Evolutionary conservation across 345 rosid genomes (phyloP).

Genomic region (Eucalyptus curtisii): DNA sequence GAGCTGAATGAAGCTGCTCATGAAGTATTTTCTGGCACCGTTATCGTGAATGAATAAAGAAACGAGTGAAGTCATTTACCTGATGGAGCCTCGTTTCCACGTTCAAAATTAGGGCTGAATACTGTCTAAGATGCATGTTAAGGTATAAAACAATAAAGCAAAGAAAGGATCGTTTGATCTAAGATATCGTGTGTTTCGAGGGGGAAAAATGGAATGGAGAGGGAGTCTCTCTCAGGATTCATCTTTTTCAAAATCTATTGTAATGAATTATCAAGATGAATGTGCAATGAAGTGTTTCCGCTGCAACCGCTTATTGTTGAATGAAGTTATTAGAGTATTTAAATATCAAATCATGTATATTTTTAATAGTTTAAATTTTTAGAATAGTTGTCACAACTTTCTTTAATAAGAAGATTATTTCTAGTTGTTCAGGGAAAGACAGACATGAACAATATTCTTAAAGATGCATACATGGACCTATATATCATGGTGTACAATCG

Average conservation of each 20-base stretch:
- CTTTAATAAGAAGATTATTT: background rate
- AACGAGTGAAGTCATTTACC: background rate
- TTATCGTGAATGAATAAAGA: background rate
- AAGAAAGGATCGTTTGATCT: background rate
- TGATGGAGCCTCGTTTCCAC: background rate
- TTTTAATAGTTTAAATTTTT: background rate
- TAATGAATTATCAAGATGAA: background rate
- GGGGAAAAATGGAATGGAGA: background rate
- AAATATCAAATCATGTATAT: background rate
- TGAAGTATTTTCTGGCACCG: background rate
- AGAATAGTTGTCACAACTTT: background rate
- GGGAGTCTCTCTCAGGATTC: background rate
- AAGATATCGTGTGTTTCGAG: background rate
- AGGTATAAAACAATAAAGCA: background rate
- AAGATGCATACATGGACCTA: rapidly evolving
- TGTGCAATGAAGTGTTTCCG: background rate
- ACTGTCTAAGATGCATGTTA: background rate
- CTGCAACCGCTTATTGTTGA: background rate
- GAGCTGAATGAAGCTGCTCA: background rate
- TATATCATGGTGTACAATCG: background rate
- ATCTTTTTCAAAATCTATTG: background rate
- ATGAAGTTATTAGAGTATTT: background rate
- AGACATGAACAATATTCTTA: background rate
- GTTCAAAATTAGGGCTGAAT: background rate
- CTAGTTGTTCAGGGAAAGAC: background rate